A percentile compares a stretch with the other conserved stretches of the same genome.
Conservation (phyloP, 2,329 filamentous ascomycete genomes). For the Didymella glomerata region DNA sequence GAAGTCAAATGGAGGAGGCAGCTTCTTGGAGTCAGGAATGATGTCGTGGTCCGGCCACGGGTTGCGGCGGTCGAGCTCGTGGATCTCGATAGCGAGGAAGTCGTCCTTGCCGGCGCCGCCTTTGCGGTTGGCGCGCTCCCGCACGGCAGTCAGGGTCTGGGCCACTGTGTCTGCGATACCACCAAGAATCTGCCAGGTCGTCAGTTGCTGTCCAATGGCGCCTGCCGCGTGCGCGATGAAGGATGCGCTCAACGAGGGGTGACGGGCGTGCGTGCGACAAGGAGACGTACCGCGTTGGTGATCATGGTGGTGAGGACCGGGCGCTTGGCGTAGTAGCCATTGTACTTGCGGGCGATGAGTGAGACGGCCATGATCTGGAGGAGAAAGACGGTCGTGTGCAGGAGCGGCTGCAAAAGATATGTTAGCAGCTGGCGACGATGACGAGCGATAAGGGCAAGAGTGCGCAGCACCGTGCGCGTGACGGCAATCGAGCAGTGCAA, state of each 20-base stretch:
- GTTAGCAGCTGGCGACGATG: constrained; percentile 24
- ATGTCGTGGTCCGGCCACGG: constrained; percentile 71
- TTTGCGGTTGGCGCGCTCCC: constrained; percentile 71
- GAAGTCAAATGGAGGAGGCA: constrained; percentile 91
- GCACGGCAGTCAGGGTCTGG: constrained; percentile 87
- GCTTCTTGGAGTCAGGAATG: constrained; percentile 66
- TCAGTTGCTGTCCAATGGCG: constrained; percentile 20
- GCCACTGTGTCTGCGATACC: constrained; percentile 97
- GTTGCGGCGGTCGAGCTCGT: constrained; percentile 84
- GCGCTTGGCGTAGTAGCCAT: constrained; percentile 89
- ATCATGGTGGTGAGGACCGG: constrained; percentile 99
- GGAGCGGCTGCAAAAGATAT: constrained; percentile 71
- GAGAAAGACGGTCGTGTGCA: constrained; percentile 84
- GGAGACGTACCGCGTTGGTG: constrained; percentile 80
- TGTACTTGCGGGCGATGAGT: constrained; percentile 85
- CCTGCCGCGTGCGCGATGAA: neutral
- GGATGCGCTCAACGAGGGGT: neutral
- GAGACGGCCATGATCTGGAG: constrained; percentile 88
- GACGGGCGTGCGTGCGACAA: constrained; percentile 1
- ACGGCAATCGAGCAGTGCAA: neutral
- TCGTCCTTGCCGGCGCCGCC: constrained; percentile 71
- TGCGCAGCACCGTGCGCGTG: constrained; percentile 8
- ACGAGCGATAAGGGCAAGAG: constrained; percentile 12
- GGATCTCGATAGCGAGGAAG: constrained; percentile 83
- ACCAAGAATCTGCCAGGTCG: constrained; percentile 67